A percentile compares a stretch with the other conserved stretches of the same genome.
phyloP scores from a whole-genome alignment of 2,329 filamentous ascomycete species.

The Colletotrichum agaves region DNA sequence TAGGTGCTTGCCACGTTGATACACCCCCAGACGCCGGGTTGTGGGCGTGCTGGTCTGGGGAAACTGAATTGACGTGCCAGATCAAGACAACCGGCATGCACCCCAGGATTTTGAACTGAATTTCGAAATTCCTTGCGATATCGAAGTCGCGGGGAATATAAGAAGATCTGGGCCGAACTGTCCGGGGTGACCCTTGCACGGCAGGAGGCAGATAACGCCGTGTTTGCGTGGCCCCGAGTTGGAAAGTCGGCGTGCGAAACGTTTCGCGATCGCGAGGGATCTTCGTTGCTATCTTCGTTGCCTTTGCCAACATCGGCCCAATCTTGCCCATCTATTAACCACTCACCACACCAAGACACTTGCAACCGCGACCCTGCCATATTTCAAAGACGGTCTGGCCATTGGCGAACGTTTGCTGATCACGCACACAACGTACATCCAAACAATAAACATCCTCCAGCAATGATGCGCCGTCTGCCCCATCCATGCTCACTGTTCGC shows the following conservation, averaged over 20 bases:
- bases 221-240: constrained; percentile 15
- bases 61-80: neutral
- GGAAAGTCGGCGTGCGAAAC: constrained; percentile 8
- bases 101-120: constrained; percentile 24
- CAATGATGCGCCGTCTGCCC: constrained; percentile 1
- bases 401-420: neutral
- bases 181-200: constrained; percentile 17
- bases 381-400: neutral
- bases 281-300: constrained; percentile 8
- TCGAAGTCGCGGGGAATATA: constrained; percentile 13
- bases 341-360: neutral
- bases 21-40: constrained; percentile 12
- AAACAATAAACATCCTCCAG: neutral
- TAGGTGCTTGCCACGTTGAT: constrained; percentile 14
- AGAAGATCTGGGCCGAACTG: neutral
- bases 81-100: constrained; percentile 19
- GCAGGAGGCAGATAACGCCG: neutral
- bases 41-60: constrained; percentile 11
- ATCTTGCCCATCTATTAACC: neutral
- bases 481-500: constrained; percentile 6
- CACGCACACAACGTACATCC: constrained; percentile 24
- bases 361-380: neutral
- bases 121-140: constrained; percentile 5
- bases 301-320: constrained; percentile 21
- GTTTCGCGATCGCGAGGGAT: constrained; percentile 26